Conservation (phyloP, 441 rosid species). For the Gossypium trilobum region DNA sequence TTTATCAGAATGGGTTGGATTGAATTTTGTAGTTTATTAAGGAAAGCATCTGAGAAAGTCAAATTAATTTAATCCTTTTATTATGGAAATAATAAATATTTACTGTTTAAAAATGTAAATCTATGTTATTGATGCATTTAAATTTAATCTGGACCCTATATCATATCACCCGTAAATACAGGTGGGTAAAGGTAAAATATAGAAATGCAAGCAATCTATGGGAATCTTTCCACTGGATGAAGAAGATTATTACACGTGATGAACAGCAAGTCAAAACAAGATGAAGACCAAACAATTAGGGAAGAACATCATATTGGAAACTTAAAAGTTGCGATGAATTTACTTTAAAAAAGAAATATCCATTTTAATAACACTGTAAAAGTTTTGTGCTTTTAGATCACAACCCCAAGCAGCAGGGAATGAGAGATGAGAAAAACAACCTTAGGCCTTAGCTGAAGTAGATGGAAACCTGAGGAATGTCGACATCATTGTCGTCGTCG, state of each 20-base stretch:
- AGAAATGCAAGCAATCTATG: neutral
- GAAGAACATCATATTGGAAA: neutral
- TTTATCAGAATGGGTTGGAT: too few relatives aligned
- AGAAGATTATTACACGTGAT: neutral
- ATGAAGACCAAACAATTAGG: neutral
- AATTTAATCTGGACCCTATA: too few relatives aligned
- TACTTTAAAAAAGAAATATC: neutral
- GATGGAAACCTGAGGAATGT: conserved; percentile 75
- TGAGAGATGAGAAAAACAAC: neutral
- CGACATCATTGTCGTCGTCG: conserved; percentile 66
- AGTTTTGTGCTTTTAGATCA: conserved; percentile 13
- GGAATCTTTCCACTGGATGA: neutral
- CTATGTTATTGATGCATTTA: too few relatives aligned
- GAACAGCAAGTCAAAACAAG: neutral
- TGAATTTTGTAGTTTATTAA: too few relatives aligned
- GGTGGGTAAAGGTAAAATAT: too few relatives aligned
- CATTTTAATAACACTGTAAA: conserved; percentile 6
- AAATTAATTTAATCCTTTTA: too few relatives aligned
- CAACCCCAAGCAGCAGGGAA: conserved; percentile 6
- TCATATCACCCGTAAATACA: too few relatives aligned
- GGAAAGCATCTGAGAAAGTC: too few relatives aligned
- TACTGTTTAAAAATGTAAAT: too few relatives aligned
- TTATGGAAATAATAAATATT: too few relatives aligned
- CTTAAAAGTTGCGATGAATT: neutral
- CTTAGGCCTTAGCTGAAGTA: conserved; percentile 49